Evolutionary conservation across 192 early-diverging fungal genomes (phyloP).

Genomic region (Backusella mclennaniae): DNA sequence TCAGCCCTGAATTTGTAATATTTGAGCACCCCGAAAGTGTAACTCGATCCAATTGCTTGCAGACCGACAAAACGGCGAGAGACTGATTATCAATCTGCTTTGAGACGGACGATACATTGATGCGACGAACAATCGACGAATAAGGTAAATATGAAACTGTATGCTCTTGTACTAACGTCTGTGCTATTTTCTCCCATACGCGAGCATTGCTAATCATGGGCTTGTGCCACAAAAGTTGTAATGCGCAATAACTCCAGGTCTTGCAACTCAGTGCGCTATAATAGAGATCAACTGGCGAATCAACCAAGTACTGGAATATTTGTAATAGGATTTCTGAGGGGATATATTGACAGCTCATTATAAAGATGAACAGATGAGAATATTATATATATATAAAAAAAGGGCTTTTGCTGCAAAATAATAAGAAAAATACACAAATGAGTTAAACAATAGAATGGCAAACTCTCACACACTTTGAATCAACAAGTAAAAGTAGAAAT

Average conservation of each 20-base stretch:
- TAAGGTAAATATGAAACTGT: constrained; percentile 43
- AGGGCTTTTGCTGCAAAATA: background rate
- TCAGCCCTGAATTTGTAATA: constrained; percentile 42
- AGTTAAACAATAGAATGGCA: background rate
- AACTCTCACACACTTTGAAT: background rate
- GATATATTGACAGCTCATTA: constrained; percentile 18
- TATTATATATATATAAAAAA: background rate
- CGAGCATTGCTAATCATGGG: constrained; percentile 37
- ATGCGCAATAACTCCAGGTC: constrained; percentile 52
- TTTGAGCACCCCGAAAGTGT: constrained; percentile 47
- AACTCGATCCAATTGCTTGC: constrained; percentile 48
- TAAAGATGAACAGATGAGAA: background rate
- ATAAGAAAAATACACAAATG: background rate
- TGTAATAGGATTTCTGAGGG: constrained; percentile 49
- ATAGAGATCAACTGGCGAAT: constrained; percentile 41
- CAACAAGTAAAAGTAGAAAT: background rate
- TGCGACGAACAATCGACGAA: constrained; percentile 45
- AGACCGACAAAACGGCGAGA: constrained; percentile 31
- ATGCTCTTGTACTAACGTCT: constrained; percentile 15
- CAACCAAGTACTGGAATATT: constrained; percentile 41
- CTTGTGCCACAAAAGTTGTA: constrained; percentile 56
- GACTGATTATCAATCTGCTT: constrained; percentile 38
- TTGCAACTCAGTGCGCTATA: constrained; percentile 50
- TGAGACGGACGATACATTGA: constrained; percentile 51
- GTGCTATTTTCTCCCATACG: constrained; percentile 24